Percentiles rank a stretch among this genome's conserved stretches.
These are phyloP conservation scores for Sechiopsis laciniata DNA, from an alignment of 306 rosid genomes.

Conservation along the genomic window DNA sequence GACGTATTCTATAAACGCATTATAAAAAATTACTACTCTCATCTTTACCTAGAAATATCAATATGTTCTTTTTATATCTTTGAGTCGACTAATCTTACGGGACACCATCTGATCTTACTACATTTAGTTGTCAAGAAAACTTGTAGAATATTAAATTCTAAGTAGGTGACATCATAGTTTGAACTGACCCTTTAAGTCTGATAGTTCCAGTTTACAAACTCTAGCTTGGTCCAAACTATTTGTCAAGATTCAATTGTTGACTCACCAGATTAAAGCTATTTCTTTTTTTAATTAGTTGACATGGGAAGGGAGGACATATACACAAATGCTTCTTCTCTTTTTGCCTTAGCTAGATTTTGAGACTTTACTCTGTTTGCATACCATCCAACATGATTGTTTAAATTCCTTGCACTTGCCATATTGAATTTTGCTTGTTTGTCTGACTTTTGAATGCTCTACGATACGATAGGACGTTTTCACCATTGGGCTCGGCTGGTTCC, in stretches of 20 bases:
- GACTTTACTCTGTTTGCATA: not conserved
- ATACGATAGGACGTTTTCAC: conserved; percentile 44
- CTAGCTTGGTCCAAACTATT: not conserved
- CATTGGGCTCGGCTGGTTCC: conserved; percentile 50
- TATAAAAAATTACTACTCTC: not conserved
- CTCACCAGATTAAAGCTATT: not conserved
- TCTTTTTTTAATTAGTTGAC: not conserved
- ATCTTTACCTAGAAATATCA: not conserved
- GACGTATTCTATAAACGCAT: too few relatives aligned
- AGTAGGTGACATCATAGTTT: too few relatives aligned
- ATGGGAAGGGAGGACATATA: not conserved
- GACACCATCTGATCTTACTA: too few relatives aligned
- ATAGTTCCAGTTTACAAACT: not conserved
- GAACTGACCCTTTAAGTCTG: too few relatives aligned
- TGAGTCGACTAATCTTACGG: too few relatives aligned
- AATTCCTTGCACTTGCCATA: not conserved
- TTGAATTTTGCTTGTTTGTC: not conserved
- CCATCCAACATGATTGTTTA: not conserved
- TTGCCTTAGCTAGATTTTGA: not conserved
- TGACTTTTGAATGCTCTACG: conserved; percentile 11
- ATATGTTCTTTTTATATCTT: not conserved
- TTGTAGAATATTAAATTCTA: too few relatives aligned
- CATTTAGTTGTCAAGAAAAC: too few relatives aligned
- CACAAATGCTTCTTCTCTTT: not conserved
- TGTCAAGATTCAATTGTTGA: not conserved